Percentiles rank a stretch among this genome's conserved stretches.
phyloP scores from a whole-genome alignment of 345 rosid genomes.

The Gossypium australe region DNA sequence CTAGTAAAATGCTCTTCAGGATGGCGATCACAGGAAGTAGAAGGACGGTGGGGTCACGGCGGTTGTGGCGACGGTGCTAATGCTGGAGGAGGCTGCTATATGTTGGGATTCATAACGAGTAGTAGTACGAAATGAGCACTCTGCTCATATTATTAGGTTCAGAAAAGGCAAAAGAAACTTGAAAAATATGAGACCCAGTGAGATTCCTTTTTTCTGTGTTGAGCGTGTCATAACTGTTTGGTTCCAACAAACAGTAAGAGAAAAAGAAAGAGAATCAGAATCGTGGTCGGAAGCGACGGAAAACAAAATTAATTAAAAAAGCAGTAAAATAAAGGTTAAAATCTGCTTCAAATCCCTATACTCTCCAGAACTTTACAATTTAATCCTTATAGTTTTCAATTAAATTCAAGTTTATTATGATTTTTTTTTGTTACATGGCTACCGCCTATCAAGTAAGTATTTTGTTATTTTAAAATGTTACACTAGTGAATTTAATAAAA shows the following conservation, averaged over 20 bases:
- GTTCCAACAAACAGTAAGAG: slow-evolving; percentile 58
- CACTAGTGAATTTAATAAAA: no score
- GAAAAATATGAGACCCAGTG: slow-evolving; percentile 11
- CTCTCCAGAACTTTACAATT: no score
- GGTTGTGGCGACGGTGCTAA: slow-evolving; percentile 58
- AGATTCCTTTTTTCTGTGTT: not conserved
- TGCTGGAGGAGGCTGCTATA: slow-evolving; percentile 33
- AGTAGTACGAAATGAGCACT: slow-evolving; percentile 39
- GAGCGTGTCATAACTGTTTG: slow-evolving; percentile 43
- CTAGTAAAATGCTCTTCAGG: slow-evolving; percentile 85
- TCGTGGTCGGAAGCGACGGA: not conserved
- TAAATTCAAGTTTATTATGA: no score
- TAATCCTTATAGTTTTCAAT: no score
- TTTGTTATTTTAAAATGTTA: no score
- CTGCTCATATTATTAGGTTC: slow-evolving; percentile 50
- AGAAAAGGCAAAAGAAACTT: slow-evolving; percentile 9
- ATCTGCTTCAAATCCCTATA: no score
- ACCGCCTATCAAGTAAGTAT: no score
- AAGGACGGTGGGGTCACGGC: slow-evolving; percentile 75
- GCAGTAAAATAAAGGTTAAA: no score
- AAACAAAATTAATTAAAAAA: no score
- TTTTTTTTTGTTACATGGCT: no score
- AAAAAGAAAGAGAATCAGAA: slow-evolving; percentile 2
- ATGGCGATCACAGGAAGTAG: slow-evolving; percentile 81
- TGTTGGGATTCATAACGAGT: slow-evolving; percentile 17